These are phyloP conservation scores for Globisporangium canariense DNA, from an alignment of 352 stramenopile genomes.

Conservation along the genomic window DNA sequence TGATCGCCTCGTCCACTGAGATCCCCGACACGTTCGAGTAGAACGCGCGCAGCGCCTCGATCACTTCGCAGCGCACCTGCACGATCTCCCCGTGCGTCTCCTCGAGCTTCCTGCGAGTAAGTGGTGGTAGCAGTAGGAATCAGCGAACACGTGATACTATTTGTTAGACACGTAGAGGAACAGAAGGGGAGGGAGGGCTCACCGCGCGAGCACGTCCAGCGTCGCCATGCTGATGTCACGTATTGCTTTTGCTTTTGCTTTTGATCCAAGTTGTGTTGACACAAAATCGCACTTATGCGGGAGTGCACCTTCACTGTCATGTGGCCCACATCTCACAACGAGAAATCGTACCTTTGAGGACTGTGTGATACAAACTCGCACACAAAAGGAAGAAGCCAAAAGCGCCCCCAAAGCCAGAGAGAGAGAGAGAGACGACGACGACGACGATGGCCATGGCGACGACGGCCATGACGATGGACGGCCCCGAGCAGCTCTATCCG, in stretches of 20 bases:
- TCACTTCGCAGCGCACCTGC: conserved; percentile 46
- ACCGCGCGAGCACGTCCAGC: conserved; percentile 25
- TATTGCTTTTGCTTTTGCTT: conserved; percentile 6
- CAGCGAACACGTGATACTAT: not conserved
- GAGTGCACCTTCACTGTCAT: not conserved
- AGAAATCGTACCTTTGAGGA: not conserved
- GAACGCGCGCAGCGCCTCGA: conserved; percentile 59
- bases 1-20: conserved; percentile 57
- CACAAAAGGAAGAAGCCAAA: not conserved
- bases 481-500: conserved; percentile 78
- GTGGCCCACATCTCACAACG: not conserved
- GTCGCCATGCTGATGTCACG: conserved; percentile 10
- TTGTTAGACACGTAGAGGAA: not conserved
- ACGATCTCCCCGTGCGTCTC: conserved; percentile 63
- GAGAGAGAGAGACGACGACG: not conserved
- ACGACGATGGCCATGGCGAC: conserved; percentile 13
- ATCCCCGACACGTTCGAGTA: conserved; percentile 56
- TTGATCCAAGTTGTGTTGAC: conserved; percentile 2
- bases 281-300: conserved; percentile 19
- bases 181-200: not conserved
- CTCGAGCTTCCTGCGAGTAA: conserved; percentile 48
- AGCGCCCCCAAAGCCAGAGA: not conserved
- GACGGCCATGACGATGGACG: conserved; percentile 33
- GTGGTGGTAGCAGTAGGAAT: not conserved
- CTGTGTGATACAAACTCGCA: not conserved